A percentile compares a stretch with the other conserved stretches of the same genome.
phyloP scores from a whole-genome alignment of 768 basidiomycete species.

The Rubroboletus satanas region DNA sequence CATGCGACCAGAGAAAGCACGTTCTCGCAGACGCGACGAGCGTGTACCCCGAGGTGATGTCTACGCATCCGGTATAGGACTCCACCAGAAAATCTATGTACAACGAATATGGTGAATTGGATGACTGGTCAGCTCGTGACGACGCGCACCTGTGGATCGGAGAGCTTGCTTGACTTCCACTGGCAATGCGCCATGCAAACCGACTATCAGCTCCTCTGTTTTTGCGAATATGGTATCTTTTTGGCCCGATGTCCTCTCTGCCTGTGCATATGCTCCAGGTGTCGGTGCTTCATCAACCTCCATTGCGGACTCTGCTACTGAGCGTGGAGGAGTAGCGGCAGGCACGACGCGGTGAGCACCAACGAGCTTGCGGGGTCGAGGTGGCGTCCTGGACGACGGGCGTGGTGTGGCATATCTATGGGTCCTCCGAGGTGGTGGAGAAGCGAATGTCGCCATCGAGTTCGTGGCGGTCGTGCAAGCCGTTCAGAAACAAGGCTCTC shows the following conservation, averaged over 20 bases:
- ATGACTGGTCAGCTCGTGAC: background rate
- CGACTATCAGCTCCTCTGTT: constrained; percentile 64
- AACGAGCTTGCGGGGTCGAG: constrained; percentile 26
- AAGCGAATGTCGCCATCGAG: constrained; percentile 49
- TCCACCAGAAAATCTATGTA: constrained; percentile 66
- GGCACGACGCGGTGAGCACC: constrained; percentile 21
- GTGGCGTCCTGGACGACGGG: constrained; percentile 23
- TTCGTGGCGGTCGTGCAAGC: constrained; percentile 2
- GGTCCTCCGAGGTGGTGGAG: constrained; percentile 57
- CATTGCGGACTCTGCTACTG: constrained; percentile 53
- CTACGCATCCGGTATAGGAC: constrained; percentile 66
- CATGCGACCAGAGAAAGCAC: constrained; percentile 83
- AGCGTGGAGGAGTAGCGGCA: constrained; percentile 19
- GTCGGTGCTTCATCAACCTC: constrained; percentile 57
- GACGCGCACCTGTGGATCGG: constrained; percentile 53
- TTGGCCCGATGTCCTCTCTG: constrained; percentile 34
- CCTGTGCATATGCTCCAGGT: constrained; percentile 36
- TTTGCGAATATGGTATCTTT: constrained; percentile 56
- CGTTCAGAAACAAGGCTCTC: background rate
- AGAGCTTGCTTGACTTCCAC: constrained; percentile 72
- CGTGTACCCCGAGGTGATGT: constrained; percentile 68
- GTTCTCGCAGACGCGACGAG: constrained; percentile 67
- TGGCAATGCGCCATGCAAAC: constrained; percentile 67
- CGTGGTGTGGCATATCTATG: constrained; percentile 29
- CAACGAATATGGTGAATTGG: background rate